Conservation (phyloP, 805 yeast genomes). For the Lachancea thermotolerans region DNA sequence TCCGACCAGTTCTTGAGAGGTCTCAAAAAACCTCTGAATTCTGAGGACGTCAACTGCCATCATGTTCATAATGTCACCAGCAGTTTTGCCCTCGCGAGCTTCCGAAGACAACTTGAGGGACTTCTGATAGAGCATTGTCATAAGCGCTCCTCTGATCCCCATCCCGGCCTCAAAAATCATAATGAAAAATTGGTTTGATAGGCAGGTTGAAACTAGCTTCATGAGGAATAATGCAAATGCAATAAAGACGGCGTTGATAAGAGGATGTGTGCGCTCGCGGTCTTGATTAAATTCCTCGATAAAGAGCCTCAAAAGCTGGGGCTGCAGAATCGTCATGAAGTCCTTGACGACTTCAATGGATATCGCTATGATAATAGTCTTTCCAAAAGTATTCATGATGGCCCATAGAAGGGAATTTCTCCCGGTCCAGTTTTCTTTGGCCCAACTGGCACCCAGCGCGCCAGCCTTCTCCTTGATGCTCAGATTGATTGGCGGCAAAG, state of each 20-base stretch:
- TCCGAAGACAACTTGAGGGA: conserved; percentile 61
- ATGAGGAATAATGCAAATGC: conserved; percentile 57
- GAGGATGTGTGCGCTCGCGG: conserved; percentile 33
- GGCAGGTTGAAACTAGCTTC: conserved; percentile 52
- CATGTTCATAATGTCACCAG: conserved; percentile 77
- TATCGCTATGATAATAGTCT: conserved; percentile 31
- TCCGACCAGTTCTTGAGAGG: conserved; percentile 48
- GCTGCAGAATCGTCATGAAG: conserved; percentile 41
- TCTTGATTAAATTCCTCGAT: conserved; percentile 39
- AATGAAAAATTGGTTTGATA: conserved; percentile 63
- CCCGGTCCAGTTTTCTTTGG: conserved; percentile 26
- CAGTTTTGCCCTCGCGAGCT: conserved; percentile 49
- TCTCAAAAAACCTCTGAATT: conserved; percentile 51
- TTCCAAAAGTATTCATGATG: conserved; percentile 35
- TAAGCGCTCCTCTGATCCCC: conserved; percentile 57
- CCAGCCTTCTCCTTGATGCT: conserved; percentile 32
- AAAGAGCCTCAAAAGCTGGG: conserved; percentile 48
- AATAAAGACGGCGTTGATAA: conserved; percentile 55
- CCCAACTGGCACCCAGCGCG: conserved; percentile 33
- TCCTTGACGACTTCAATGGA: conserved; percentile 36
- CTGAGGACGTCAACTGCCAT: conserved; percentile 71
- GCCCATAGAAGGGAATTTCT: conserved; percentile 32
- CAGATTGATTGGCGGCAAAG: conserved; percentile 36
- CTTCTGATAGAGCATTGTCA: conserved; percentile 64
- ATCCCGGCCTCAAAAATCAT: conserved; percentile 54